Evolutionary conservation across 1,139 yeast genomes (phyloP).

Genomic region (Zygotorulaspora mrakii): DNA sequence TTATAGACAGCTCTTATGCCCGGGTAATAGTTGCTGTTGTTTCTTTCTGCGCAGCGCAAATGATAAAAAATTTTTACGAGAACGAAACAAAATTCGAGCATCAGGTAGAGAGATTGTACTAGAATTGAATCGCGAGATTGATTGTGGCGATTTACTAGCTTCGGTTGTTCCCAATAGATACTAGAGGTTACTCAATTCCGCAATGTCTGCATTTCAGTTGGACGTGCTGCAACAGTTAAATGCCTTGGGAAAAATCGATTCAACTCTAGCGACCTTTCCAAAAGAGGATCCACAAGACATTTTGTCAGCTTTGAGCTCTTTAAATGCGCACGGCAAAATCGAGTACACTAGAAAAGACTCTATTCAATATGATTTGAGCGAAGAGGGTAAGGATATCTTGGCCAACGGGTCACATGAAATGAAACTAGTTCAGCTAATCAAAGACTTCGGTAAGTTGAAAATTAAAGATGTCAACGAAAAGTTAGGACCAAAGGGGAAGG

Average conservation of each 20-base stretch:
- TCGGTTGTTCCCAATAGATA: background rate
- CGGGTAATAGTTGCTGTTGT: too few relatives aligned
- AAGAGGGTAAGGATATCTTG: slow-evolving; percentile 79
- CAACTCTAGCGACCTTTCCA: slow-evolving; percentile 59
- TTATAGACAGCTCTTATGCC: too few relatives aligned
- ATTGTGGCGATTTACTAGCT: background rate
- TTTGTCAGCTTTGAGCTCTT: slow-evolving; percentile 78
- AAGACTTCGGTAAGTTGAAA: slow-evolving; percentile 73
- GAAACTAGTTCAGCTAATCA: slow-evolving; percentile 73
- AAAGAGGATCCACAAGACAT: slow-evolving; percentile 50
- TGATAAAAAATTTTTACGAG: slow-evolving; percentile 1
- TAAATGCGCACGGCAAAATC: slow-evolving; percentile 81
- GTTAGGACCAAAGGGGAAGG: slow-evolving; percentile 77
- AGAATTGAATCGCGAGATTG: background rate
- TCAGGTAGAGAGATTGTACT: slow-evolving; percentile 3
- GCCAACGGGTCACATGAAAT: slow-evolving; percentile 85
- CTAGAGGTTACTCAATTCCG: background rate
- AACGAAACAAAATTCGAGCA: slow-evolving; percentile 6
- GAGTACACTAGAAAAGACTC: slow-evolving; percentile 68
- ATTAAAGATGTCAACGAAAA: slow-evolving; percentile 70
- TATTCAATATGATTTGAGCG: slow-evolving; percentile 71
- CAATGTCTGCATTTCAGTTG: slow-evolving; percentile 41
- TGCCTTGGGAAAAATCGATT: slow-evolving; percentile 55
- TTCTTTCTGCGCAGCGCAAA: too few relatives aligned
- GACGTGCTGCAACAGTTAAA: slow-evolving; percentile 59